Percentiles rank a stretch among this genome's conserved stretches.
Evolutionary conservation across 1,284 basidiomycete species (phyloP).

Genomic region (Somion occarium): DNA sequence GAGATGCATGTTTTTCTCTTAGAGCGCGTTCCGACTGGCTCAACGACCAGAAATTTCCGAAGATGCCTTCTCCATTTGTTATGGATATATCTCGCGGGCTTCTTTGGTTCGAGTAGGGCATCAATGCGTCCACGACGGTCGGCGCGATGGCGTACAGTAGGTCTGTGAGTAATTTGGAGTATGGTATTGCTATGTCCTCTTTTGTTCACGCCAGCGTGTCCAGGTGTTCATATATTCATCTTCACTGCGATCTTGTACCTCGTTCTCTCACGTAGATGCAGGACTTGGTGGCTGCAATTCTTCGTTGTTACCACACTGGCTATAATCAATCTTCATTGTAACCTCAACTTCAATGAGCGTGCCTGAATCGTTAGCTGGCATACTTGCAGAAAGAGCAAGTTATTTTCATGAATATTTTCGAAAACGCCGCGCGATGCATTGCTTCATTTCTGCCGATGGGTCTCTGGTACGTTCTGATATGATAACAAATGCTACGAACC

Average conservation of each 20-base stretch:
- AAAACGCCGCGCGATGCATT: not conserved
- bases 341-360: not conserved
- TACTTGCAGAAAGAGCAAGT: not conserved
- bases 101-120: not conserved
- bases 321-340: not conserved
- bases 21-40: too few relatives aligned
- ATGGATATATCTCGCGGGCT: not conserved
- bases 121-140: not conserved
- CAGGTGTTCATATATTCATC: not conserved
- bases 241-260: not conserved
- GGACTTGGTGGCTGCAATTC: not conserved
- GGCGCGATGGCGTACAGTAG: not conserved
- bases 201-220: too few relatives aligned
- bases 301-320: not conserved
- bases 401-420: not conserved
- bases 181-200: too few relatives aligned
- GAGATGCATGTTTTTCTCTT: too few relatives aligned
- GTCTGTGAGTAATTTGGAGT: too few relatives aligned
- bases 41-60: not conserved
- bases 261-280: not conserved
- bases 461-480: not conserved
- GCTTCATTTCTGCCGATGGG: not conserved
- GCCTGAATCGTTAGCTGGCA: not conserved
- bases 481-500: too few relatives aligned
- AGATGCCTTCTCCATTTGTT: not conserved